Base-by-base conservation (phyloP, 2,329 filamentous ascomycete genomes). In the Fusarium redolens region DNA sequence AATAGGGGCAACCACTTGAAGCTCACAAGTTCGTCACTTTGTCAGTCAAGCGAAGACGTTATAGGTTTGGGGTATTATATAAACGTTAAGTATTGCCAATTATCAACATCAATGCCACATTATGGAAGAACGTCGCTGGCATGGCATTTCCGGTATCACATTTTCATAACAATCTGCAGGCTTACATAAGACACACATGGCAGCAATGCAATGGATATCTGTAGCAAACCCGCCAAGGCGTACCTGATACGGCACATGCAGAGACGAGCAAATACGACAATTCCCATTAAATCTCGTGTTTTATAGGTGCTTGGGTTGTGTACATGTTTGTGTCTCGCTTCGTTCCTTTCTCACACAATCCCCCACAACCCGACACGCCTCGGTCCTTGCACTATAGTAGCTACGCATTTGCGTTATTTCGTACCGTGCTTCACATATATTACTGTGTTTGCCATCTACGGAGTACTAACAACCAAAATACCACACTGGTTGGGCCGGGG, bases 1-100 rank as follows among this genome's bases (percentile, higher is more conserved):
- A 60, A 73, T 73, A 70, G 66, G 68, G 71, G 63, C 52, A 52
- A 56, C 68, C 71, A 74, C 43, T 74, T 30, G 45, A 43, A 62
- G 54, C 37, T 43, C 48, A 37, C 56, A 44, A 47, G 51, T 38
- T 69, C 54, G 41, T 74, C 64, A 72, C 64, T 55, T 69, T 30
- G 17, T n/a, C 55, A 58, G 28, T 50, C 25, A 28, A 52, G 28
- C 33, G 33, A 40, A 45, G 62, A 45, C 54, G 37, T 68, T 66
- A 62, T 69, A 47, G 47, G 51, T 41, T 64, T 45, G 37, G 44
- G 45, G 40, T 57, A 35, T 28, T 38, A 41, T 50, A 54, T 47
- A 41, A 47, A 22, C 43, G 37, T 50, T 50, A 5, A 57, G 35
- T 40, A n/a, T 41, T 37, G 14, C n/a, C n/a, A 51, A 20, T 31